Conservation (phyloP, 306 rosid species). For the Castanea sativa region DNA sequence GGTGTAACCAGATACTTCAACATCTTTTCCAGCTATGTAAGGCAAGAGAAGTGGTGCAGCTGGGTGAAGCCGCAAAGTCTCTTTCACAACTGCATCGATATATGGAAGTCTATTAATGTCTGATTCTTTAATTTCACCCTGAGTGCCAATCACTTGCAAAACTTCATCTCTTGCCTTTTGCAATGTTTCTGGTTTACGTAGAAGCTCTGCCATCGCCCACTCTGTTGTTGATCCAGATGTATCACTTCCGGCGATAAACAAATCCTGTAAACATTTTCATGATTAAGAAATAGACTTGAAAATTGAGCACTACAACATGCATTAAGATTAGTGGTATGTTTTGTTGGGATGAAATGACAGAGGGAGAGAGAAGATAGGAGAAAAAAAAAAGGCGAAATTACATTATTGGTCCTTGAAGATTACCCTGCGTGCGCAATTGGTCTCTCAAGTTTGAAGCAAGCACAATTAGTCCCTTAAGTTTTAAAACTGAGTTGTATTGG, state of each 20-base stretch:
- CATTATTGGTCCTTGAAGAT: no score
- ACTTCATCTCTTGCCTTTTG: conserved; percentile 41
- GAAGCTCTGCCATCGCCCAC: conserved; percentile 67
- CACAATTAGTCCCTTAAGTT: no score
- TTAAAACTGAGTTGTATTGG: no score
- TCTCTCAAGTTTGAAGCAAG: no score
- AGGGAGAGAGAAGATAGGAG: no score
- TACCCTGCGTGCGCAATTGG: no score
- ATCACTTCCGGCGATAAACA: conserved; percentile 58
- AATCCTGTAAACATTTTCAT: conserved; percentile 36
- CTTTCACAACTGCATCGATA: conserved; percentile 50
- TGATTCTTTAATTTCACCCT: conserved; percentile 40
- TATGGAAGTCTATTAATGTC: conserved; percentile 46
- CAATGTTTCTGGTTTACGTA: conserved; percentile 35
- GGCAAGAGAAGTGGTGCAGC: conserved; percentile 60
- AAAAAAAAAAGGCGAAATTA: no score
- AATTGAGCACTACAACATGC: no score
- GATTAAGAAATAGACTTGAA: no score
- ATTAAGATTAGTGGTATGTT: no score
- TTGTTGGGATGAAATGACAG: no score
- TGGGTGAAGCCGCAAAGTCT: conserved; percentile 61
- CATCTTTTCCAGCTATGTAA: conserved; percentile 41
- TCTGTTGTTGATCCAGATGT: conserved; percentile 55
- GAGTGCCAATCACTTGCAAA: conserved; percentile 20
- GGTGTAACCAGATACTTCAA: conserved; percentile 30